These are phyloP conservation scores for Piper longum DNA, from an alignment of 164 flowering plant species.

Conservation along the genomic window DNA sequence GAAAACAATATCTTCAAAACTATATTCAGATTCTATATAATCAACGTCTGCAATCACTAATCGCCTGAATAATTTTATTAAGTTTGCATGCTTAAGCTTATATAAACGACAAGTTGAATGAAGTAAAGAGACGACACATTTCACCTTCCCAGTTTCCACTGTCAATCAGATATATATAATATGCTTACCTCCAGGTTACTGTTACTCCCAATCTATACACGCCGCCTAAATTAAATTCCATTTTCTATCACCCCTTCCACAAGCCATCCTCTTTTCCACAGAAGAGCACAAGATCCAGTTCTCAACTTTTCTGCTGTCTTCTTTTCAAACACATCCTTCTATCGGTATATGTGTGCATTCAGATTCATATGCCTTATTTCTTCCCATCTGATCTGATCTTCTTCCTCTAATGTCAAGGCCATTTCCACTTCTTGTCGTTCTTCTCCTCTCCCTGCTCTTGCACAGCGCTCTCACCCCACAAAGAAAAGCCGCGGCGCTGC, in stretches of 20 bases:
- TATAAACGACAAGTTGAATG: no score
- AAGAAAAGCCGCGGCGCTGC: not conserved
- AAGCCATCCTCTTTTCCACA: not conserved
- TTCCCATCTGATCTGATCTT: not conserved
- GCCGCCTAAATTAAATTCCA: not conserved
- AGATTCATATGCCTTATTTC: not conserved
- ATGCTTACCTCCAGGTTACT: not conserved
- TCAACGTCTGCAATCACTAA: no score
- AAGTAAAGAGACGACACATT: no score
- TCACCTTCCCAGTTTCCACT: no score
- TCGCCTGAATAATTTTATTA: no score
- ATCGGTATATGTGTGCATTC: not conserved
- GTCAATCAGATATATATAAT: no score
- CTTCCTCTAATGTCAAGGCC: not conserved
- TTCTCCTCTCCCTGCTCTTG: not conserved
- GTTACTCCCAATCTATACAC: not conserved
- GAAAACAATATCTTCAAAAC: no score
- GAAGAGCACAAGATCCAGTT: not conserved
- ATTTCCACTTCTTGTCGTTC: not conserved
- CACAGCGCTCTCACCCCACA: not conserved
- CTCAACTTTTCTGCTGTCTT: not conserved
- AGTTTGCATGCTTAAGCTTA: no score
- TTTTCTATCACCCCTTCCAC: not conserved
- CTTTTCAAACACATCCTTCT: not conserved
- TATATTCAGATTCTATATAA: no score